Conservation (phyloP, 306 rosid species). For the Cicer cuneatum region DNA sequence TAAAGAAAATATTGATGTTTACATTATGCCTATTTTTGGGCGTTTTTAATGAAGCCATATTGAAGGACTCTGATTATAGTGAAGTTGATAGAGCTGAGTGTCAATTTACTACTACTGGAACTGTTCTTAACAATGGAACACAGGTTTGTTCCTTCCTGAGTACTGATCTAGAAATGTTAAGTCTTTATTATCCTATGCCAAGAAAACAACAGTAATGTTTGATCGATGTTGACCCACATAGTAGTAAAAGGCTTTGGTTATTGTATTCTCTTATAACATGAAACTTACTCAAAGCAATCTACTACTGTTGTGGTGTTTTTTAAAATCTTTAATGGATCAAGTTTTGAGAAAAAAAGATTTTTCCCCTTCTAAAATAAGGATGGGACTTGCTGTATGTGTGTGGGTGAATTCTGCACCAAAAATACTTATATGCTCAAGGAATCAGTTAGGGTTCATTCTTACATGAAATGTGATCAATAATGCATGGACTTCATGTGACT, state of each 20-base stretch:
- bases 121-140: slow-evolving; percentile 88
- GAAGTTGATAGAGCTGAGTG: slow-evolving; percentile 96
- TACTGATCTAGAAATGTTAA: slow-evolving; percentile 4
- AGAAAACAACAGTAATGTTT: slow-evolving; percentile 5
- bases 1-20: slow-evolving; percentile 26
- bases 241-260: background rate
- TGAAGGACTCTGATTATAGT: slow-evolving; percentile 83
- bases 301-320: background rate
- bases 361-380: slow-evolving; percentile 7
- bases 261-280: slow-evolving; percentile 7
- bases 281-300: slow-evolving; percentile 8
- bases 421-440: no score
- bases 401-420: background rate
- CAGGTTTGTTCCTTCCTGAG: slow-evolving; percentile 57
- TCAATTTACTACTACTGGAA: slow-evolving; percentile 83
- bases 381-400: background rate
- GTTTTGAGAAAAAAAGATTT: background rate
- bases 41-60: slow-evolving; percentile 66
- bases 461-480: no score
- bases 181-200: slow-evolving; percentile 1
- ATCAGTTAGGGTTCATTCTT: no score
- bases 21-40: slow-evolving; percentile 21
- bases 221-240: slow-evolving; percentile 9
- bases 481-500: no score
- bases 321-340: slow-evolving; percentile 21